Percentiles rank a stretch among this genome's conserved stretches.
phyloP scores from a whole-genome alignment of 2,329 filamentous ascomycete genomes.

The Colletotrichum higginsianum region DNA sequence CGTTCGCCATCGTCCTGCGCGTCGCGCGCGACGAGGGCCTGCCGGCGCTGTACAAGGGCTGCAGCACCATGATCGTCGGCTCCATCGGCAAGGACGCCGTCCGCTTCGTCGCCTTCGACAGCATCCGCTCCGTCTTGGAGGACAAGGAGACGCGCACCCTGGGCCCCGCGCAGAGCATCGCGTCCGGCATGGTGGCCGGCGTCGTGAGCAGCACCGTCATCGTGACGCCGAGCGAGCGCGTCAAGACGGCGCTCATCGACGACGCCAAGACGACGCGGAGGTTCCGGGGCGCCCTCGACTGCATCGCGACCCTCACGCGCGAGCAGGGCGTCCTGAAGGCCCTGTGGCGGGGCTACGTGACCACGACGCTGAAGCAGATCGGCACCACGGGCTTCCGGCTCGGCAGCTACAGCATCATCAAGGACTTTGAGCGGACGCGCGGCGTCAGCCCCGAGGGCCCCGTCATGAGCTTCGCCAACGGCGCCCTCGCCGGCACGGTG shows the following conservation, averaged over 20 bases:
- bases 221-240: conserved; percentile 31
- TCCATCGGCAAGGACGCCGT: conserved; percentile 36
- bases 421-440: conserved; percentile 28
- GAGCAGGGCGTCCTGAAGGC: conserved; percentile 20
- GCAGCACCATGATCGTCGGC: conserved; percentile 34
- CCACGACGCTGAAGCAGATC: conserved; percentile 31
- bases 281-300: conserved; percentile 14
- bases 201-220: conserved; percentile 26
- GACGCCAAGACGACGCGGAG: conserved; percentile 26
- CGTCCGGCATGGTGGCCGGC: conserved; percentile 24
- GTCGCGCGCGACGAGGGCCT: conserved; percentile 27
- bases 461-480: conserved; percentile 31
- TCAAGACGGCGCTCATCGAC: conserved; percentile 36
- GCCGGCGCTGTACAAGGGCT: conserved; percentile 29
- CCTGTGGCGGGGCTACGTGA: conserved; percentile 29
- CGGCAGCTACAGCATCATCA: conserved; percentile 36
- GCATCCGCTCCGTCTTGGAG: conserved; percentile 22
- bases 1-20: conserved; percentile 27
- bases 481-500: conserved; percentile 29
- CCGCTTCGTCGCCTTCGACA: conserved; percentile 33
- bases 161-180: conserved; percentile 25
- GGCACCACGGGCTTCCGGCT: conserved; percentile 34
- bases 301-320: conserved; percentile 13
- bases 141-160: conserved; percentile 20
- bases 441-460: conserved; percentile 14